Evolutionary conservation across 257 asterid species (phyloP).

Genomic region (Vinca minor): DNA sequence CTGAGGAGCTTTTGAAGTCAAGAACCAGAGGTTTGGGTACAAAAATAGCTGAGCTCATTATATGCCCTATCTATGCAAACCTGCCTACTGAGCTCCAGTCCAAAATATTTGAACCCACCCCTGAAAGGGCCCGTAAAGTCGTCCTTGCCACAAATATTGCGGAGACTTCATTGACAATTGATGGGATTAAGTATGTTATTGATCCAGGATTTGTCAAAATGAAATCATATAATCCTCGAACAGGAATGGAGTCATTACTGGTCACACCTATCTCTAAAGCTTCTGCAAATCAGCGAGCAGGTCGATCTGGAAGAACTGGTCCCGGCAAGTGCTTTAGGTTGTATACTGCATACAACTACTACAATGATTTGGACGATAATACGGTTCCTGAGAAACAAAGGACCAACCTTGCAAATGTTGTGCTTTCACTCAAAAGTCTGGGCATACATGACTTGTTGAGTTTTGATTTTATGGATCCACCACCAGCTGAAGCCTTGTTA

Average conservation of each 20-base stretch:
- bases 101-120: conserved; percentile 38
- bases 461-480: conserved; percentile 98
- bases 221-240: conserved; percentile 85
- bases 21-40: conserved; percentile 36
- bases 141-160: conserved; percentile 43
- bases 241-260: conserved; percentile 85
- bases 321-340: conserved; percentile 90
- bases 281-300: conserved; percentile 92
- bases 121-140: conserved; percentile 43
- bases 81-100: conserved; percentile 39
- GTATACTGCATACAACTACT: conserved; percentile 66
- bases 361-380: conserved; percentile 77
- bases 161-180: conserved; percentile 94
- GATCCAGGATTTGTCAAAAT: conserved; percentile 94
- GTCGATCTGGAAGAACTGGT: conserved; percentile 95
- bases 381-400: conserved; percentile 92
- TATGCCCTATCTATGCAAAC: conserved; percentile 41
- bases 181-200: conserved; percentile 87
- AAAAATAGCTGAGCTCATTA: conserved; percentile 38
- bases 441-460: conserved; percentile 80
- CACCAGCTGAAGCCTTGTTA: conserved; percentile 84
- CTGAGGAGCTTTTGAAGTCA: conserved; percentile 36
- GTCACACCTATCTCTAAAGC: conserved; percentile 87
- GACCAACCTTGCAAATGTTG: conserved; percentile 85
- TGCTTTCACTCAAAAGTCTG: conserved; percentile 84